phyloP scores from a whole-genome alignment of 345 rosid genomes.

The Sisymbrium altissimum region DNA sequence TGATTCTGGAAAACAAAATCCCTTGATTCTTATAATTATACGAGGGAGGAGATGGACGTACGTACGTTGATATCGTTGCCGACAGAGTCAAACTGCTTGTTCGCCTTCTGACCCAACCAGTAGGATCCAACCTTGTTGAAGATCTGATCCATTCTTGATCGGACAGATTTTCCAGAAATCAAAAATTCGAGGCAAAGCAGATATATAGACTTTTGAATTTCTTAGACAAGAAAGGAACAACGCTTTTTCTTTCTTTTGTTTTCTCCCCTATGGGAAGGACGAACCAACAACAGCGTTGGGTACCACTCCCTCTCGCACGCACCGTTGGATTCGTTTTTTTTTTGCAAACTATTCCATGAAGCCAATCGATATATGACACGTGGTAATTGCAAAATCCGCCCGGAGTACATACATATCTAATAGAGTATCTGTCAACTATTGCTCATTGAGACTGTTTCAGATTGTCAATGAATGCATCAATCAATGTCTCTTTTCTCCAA shows the following conservation, averaged over 20 bases:
- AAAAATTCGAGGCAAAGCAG: background rate
- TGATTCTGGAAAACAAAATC: background rate
- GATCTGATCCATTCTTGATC: conserved; percentile 69
- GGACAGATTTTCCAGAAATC: background rate
- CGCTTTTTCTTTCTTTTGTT: background rate
- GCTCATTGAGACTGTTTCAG: background rate
- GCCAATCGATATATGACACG: background rate
- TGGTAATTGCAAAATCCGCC: background rate
- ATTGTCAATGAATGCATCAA: background rate
- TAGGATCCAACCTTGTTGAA: conserved; percentile 86
- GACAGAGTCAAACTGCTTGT: conserved; percentile 77
- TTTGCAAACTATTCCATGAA: background rate
- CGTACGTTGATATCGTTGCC: conserved; percentile 79
- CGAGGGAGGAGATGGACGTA: background rate
- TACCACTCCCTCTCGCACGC: background rate
- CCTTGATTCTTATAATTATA: background rate
- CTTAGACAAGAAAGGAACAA: background rate
- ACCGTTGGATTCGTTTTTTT: background rate
- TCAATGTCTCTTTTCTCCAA: too few relatives aligned
- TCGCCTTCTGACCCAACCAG: conserved; percentile 74
- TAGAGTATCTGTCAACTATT: background rate
- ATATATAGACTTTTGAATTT: background rate
- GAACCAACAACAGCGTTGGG: background rate
- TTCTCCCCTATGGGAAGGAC: background rate
- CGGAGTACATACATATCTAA: background rate